A percentile compares a stretch with the other conserved stretches of the same genome.
Evolutionary conservation across 495 filamentous ascomycete species (phyloP).

Genomic region (Trichoderma reesei): DNA sequence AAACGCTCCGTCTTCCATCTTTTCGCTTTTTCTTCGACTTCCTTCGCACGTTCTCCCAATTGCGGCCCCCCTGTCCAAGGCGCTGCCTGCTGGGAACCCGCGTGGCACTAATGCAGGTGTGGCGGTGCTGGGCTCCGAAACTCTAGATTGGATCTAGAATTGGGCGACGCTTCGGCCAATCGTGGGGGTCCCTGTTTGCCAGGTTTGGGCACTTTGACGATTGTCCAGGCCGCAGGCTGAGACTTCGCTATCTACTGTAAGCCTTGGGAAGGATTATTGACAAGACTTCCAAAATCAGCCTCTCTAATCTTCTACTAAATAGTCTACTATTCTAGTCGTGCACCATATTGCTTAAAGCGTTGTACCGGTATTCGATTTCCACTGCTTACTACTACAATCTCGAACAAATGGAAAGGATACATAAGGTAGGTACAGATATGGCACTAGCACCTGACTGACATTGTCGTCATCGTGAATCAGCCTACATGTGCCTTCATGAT

Average conservation of each 20-base stretch:
- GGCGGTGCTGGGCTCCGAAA: constrained; percentile 7
- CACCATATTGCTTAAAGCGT: too few species aligned
- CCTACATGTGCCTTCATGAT: too few species aligned
- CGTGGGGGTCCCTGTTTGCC: neutral
- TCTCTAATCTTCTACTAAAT: neutral
- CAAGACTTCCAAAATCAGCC: neutral
- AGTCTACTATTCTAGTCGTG: too few species aligned
- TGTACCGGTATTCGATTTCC: too few species aligned
- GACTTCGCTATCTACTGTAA: too few species aligned
- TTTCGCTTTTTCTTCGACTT: neutral
- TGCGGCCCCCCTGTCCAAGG: neutral
- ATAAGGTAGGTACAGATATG: too few species aligned
- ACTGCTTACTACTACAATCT: neutral
- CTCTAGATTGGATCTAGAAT: constrained; percentile 8
- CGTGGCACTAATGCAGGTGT: constrained; percentile 9
- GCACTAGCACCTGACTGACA: too few species aligned
- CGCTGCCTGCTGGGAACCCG: constrained; percentile 1
- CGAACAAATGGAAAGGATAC: too few species aligned
- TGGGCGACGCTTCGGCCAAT: neutral
- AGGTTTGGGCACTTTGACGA: too few species aligned
- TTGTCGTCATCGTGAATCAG: too few species aligned
- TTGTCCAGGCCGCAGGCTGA: too few species aligned
- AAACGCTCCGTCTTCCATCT: neutral
- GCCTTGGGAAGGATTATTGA: too few species aligned
- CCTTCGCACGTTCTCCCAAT: neutral